phyloP scores from a whole-genome alignment of 108 stramenopile species.

The Aureococcus anophagefferens region DNA sequence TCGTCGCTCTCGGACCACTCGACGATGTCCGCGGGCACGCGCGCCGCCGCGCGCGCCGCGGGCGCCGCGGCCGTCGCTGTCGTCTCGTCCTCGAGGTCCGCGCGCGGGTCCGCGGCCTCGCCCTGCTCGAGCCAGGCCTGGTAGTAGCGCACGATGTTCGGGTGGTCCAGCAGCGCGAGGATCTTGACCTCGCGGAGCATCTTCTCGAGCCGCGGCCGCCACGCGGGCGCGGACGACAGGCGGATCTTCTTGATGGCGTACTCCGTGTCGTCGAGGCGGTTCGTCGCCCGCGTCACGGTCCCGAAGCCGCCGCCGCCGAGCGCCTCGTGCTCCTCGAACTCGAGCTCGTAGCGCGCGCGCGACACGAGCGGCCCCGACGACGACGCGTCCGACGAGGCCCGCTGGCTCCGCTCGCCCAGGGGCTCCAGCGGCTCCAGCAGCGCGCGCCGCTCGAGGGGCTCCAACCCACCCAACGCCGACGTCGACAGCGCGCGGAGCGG shows the following conservation, averaged over 20 bases:
- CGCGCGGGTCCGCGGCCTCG: too few relatives aligned
- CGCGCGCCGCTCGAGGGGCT: too few relatives aligned
- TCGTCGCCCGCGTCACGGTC: constrained; percentile 63
- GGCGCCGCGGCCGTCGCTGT: too few relatives aligned
- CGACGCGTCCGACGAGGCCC: too few relatives aligned
- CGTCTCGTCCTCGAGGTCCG: too few relatives aligned
- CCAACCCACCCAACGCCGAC: too few relatives aligned
- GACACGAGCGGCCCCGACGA: neutral
- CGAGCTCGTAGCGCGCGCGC: constrained; percentile 56
- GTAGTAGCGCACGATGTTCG: constrained; percentile 90
- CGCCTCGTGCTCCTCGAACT: constrained; percentile 52
- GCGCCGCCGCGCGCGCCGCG: too few relatives aligned
- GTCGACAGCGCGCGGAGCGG: too few relatives aligned
- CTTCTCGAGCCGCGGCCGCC: constrained; percentile 43
- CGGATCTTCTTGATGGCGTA: constrained; percentile 90
- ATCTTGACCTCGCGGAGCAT: constrained; percentile 89
- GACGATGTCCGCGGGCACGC: too few relatives aligned
- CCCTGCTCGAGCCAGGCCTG: constrained; percentile 80
- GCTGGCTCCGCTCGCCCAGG: too few relatives aligned
- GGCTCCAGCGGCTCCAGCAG: too few relatives aligned
- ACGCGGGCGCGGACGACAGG: constrained; percentile 28
- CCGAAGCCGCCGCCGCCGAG: constrained; percentile 78
- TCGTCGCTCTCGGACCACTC: too few relatives aligned
- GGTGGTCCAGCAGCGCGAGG: constrained; percentile 77
- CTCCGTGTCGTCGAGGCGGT: constrained; percentile 68